Base-by-base conservation (phyloP, 2,329 filamentous ascomycete genomes). In the Colletotrichum liriopes region DNA sequence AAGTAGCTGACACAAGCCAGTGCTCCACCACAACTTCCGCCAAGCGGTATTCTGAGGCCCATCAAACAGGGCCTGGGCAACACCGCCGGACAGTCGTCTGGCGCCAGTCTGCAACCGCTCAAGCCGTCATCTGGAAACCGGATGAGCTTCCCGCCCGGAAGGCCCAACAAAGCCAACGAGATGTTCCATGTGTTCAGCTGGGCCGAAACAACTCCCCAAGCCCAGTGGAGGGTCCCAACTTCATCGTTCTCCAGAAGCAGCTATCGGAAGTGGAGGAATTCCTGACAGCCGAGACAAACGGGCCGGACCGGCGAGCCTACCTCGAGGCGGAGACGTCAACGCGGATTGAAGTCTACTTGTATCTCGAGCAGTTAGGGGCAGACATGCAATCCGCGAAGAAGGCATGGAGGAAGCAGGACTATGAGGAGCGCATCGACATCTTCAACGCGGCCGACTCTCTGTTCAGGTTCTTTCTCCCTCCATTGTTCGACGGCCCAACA, bases 381-480 rank as follows among this genome's bases (percentile, higher is more conserved):
- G 45, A 41, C 14, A 47, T 72, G 9, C 37, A 70, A 16, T 55
- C 63, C 8, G 20, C 37, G 5, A 55, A 64, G 26, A 69, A 61
- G n/a, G 32, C 60, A 5, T 65, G 59, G 65, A 71, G 74, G 47
- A 75, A 79, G 9, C 74, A 79, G 64, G 72, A 77, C 35, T 79
- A 83, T 32, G 80, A 84, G 32, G 77, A 77, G 12, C 77, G 77
- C 2, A 74, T 84, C 11, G 83, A 83, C 41, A 74, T 86, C 0
- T 82, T 84, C 66, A 86, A 85, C 68, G 79, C 79, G 39, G 81
- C 81, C 1, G 82, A 85, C 45, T 71, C 77, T 2, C 43, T 86
- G 0, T 85, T 85, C 71, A 76, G 77, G 9, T 82, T 86, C 47
- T 87, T 86, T 68, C 76, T 87, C 9, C 84, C 85, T 0, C 47